These are phyloP conservation scores for Pisolithus tinctorius DNA, from an alignment of 768 basidiomycete genomes.

Conservation along the genomic window DNA sequence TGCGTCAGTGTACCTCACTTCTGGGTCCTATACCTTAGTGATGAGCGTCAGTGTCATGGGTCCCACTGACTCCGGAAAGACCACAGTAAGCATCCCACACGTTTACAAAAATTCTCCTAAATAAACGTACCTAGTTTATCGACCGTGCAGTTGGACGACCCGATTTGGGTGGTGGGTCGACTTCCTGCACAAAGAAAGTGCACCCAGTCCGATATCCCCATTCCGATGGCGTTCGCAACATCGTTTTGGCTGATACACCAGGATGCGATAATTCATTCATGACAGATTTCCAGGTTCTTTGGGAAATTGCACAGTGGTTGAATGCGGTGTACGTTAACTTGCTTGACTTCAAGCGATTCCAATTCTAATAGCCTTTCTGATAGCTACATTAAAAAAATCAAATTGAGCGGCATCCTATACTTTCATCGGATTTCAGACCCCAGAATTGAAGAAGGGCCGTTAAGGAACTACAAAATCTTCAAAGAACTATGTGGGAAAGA, in stretches of 20 bases:
- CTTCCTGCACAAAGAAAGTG: slow-evolving; percentile 18
- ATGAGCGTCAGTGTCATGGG: not conserved
- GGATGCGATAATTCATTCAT: slow-evolving; percentile 19
- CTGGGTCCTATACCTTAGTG: too few species aligned
- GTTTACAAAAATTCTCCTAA: not conserved
- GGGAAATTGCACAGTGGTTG: slow-evolving; percentile 22
- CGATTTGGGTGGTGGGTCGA: slow-evolving; percentile 11
- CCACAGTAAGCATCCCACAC: not conserved
- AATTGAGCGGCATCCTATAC: too few species aligned
- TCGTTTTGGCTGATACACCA: slow-evolving; percentile 13
- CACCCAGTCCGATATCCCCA: slow-evolving; percentile 11
- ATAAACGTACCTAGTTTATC: not conserved
- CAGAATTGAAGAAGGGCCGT: too few species aligned
- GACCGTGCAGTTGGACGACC: not conserved
- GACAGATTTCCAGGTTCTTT: slow-evolving; percentile 9
- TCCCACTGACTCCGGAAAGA: not conserved
- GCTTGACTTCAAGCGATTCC: too few species aligned
- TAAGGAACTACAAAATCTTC: slow-evolving; percentile 10
- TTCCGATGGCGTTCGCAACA: slow-evolving; percentile 7
- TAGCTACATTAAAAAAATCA: too few species aligned
- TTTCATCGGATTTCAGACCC: too few species aligned
- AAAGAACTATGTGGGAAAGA: slow-evolving; percentile 13
- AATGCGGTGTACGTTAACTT: not conserved
- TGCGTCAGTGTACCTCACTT: too few species aligned
- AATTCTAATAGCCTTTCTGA: too few species aligned